Conservation (phyloP, 2,329 filamentous ascomycete genomes). For the Fusarium sororula region DNA sequence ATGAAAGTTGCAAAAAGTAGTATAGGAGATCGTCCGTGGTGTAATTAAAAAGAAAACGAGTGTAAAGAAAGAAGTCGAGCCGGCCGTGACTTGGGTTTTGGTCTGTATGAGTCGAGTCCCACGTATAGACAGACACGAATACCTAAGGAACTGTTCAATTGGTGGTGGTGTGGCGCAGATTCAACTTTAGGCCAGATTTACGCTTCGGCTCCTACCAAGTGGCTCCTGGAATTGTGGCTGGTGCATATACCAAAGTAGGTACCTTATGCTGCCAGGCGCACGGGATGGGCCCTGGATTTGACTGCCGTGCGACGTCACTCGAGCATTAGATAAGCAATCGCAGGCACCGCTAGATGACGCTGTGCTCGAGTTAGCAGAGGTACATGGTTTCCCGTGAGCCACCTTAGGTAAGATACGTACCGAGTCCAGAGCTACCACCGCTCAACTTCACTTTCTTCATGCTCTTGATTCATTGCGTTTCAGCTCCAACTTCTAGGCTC, state of each 20-base stretch:
- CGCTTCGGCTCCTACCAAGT: slow-evolving; percentile 9
- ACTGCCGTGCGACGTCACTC: slow-evolving; percentile 35
- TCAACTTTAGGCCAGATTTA: slow-evolving; percentile 36
- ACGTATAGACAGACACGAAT: slow-evolving; percentile 20
- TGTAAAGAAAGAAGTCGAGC: slow-evolving; percentile 20
- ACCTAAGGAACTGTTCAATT: slow-evolving; percentile 7
- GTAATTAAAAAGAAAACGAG: slow-evolving; percentile 22
- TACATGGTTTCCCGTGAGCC: background rate
- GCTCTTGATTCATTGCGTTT: slow-evolving; percentile 30
- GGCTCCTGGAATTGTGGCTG: slow-evolving; percentile 20
- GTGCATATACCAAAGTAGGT: background rate
- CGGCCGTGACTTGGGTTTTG: slow-evolving; percentile 2
- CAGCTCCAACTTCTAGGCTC: slow-evolving; percentile 21
- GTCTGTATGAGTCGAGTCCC: background rate
- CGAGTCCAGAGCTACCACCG: slow-evolving; percentile 1
- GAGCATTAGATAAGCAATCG: slow-evolving; percentile 24
- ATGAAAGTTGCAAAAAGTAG: background rate
- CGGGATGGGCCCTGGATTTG: background rate
- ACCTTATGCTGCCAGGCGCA: background rate
- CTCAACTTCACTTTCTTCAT: slow-evolving; percentile 13
- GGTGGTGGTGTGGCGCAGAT: slow-evolving; percentile 33
- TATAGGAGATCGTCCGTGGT: background rate
- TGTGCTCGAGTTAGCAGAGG: slow-evolving; percentile 12
- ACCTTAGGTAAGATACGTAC: slow-evolving; percentile 25
- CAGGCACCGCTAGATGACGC: slow-evolving; percentile 46